Evolutionary conservation across 768 basidiomycete genomes (phyloP), one percentile per base, ranked within the genome.

Genomic region (Hygrophorus pudorinus): DNA sequence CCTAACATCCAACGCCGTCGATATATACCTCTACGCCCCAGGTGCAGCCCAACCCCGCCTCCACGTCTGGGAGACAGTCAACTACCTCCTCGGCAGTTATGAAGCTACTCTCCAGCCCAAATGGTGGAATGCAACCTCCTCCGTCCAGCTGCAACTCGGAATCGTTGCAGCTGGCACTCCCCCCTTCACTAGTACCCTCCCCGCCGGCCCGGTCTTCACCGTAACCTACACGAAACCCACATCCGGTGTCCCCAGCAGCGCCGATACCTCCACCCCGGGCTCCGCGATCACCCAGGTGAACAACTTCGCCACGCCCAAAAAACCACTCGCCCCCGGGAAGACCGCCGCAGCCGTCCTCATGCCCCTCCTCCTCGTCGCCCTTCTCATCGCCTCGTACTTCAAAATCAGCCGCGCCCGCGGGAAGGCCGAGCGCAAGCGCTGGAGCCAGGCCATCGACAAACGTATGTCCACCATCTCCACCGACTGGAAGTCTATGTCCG

Each of bases 401-500:
- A 73, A 61, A 55, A 61, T 65, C 46, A 73, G 60, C 41, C 76
- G 86, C 47, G 53, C 60, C 24, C 71, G 62, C 49, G 66, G 68
- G 40, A 64, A 63, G 45, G 66, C 72, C 21, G 70, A 81, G 57
- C 68, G 74, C 54, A 71, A 65, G 58, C 68, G 68, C 16, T 90
- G 76, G 69, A 77, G 72, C 32, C 71, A 79, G 57, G 73, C 67
- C 8, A 60, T 90, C 59, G 86, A 90, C 65, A 78, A 77, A 59
- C 81, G 86, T 59, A 88, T 90, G 86, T 81, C 78, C 2, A 84
- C 81, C 39, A 85, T 88, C 51, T 80, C 78, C 5, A 64, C 71
- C 14, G 82, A 87, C 55, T 89, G 86, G 86, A 81, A 80, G 58
- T 70, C 72, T 35, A 78, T 87, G 52, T 75, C 80, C 6, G 65